phyloP scores from a whole-genome alignment of 1,284 basidiomycete genomes.

The Leccinum pallidistipes region DNA sequence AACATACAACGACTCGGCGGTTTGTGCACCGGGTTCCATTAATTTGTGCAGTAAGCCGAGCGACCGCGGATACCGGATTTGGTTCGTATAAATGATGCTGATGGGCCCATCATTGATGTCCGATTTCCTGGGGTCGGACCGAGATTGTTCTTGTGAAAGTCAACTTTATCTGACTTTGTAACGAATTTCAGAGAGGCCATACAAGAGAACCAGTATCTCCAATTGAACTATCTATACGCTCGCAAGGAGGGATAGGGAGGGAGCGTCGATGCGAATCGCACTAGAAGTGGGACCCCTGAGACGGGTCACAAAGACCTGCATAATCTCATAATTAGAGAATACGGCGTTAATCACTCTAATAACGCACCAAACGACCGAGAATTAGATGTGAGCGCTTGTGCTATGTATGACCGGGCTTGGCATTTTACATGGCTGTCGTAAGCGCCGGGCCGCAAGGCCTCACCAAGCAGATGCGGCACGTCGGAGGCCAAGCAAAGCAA shows the following conservation, averaged over 20 bases:
- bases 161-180: neutral
- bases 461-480: too few species aligned
- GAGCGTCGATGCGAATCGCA: neutral
- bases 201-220: neutral
- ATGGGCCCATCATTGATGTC: neutral
- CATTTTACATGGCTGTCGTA: neutral
- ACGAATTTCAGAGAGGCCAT: too few species aligned
- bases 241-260: neutral
- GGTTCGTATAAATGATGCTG: neutral
- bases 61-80: conserved; percentile 3
- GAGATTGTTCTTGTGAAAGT: too few species aligned
- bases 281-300: neutral
- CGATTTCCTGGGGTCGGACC: neutral
- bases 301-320: neutral
- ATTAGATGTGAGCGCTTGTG: neutral
- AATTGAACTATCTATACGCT: neutral
- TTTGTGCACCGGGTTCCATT: neutral
- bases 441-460: too few species aligned
- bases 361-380: neutral
- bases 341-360: neutral
- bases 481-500: neutral
- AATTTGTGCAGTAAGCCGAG: neutral
- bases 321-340: neutral
- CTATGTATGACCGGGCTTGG: neutral
- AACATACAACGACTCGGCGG: neutral